Base-by-base conservation (phyloP, 257 asterid genomes). In the Salvia hispanica region DNA sequence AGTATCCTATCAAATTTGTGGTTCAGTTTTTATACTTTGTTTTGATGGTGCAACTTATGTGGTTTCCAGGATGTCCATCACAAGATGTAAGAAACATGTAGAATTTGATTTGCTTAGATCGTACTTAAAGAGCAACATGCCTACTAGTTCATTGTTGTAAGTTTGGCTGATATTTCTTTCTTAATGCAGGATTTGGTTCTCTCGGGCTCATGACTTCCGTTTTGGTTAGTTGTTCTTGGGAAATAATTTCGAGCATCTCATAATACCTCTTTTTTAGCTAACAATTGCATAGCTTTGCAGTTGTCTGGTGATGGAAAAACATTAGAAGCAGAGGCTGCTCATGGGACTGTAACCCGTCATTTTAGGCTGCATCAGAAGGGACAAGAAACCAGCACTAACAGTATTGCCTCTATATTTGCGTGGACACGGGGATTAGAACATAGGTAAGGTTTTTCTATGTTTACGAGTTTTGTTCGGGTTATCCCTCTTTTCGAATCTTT, bases 281-380 rank as follows among this genome's bases (percentile, higher is more conserved):
- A 65, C 34, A 34, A n/a, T 58, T 36, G 40, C 65, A 25, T 58
- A 59, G 39, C 46, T 56, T 72, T 73, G 78, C 84, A 92, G 96
- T 77, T 92, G 71, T 86, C 98, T 3, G 95, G 95, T 57, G 98
- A 92, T 75, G 95, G 98, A n/a, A 87, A 82, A 81, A 92, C 96
- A 53, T 67, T 92, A 76, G 95, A 89, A 82, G 90, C 98, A 47
- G 98, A 92, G 86, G 98, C 96, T 64, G 98, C 98, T 79, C 98
- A 92, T 81, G 98, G 98, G 64, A 92, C 98, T 47, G 98, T 92
- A 34, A 85, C 92, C 55, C 96, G 95, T 39, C 98, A 92, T 82
- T 92, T 85, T 74, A 81, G 98, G 73, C 81, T 79, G 79, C 88
- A 92, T 64, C 89, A 92, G 55, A 92, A 87, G 86, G 96, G 96